A percentile compares a stretch with the other conserved stretches of the same genome.
These are phyloP conservation scores for Paracoccidioides lutzii DNA, from an alignment of 2,329 filamentous ascomycete species.

Conservation along the genomic window DNA sequence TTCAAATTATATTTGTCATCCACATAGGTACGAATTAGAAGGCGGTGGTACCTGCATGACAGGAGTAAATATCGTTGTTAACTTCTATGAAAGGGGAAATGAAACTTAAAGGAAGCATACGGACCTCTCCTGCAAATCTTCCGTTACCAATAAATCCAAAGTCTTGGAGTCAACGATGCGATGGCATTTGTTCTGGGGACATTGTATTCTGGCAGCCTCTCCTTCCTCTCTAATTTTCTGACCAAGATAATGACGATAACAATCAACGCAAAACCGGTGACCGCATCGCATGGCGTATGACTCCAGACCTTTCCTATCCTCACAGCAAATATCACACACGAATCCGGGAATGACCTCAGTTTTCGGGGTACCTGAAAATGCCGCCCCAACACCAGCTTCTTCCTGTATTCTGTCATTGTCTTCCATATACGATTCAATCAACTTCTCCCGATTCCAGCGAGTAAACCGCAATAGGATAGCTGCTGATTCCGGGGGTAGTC, in stretches of 20 bases:
- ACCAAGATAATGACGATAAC: constrained; percentile 78
- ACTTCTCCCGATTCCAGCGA: constrained; percentile 88
- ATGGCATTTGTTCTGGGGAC: constrained; percentile 74
- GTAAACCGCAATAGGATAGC: constrained; percentile 82
- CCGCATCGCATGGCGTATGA: constrained; percentile 93
- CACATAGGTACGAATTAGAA: constrained; percentile 88
- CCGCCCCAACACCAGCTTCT: constrained; percentile 64
- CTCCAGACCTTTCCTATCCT: constrained; percentile 62
- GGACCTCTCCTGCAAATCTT: constrained; percentile 44
- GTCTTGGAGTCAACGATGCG: constrained; percentile 85
- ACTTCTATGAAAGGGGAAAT: background rate
- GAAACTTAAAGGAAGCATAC: constrained; percentile 12
- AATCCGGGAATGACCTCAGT: constrained; percentile 64
- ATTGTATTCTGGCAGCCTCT: constrained; percentile 88
- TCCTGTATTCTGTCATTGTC: constrained; percentile 66
- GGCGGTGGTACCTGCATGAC: constrained; percentile 55
- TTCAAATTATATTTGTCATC: constrained; percentile 92
- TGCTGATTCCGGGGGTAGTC: constrained; percentile 75
- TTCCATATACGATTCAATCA: constrained; percentile 97
- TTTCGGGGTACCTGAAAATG: constrained; percentile 48
- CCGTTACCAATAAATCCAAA: constrained; percentile 58
- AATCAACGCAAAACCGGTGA: constrained; percentile 84
- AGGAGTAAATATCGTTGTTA: background rate
- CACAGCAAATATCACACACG: constrained; percentile 89
- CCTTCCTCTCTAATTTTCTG: constrained; percentile 95